Percentiles rank a stretch among this genome's conserved stretches.
phyloP scores from a whole-genome alignment of 2,329 filamentous ascomycete genomes.

The Chaetomium olivaceum region DNA sequence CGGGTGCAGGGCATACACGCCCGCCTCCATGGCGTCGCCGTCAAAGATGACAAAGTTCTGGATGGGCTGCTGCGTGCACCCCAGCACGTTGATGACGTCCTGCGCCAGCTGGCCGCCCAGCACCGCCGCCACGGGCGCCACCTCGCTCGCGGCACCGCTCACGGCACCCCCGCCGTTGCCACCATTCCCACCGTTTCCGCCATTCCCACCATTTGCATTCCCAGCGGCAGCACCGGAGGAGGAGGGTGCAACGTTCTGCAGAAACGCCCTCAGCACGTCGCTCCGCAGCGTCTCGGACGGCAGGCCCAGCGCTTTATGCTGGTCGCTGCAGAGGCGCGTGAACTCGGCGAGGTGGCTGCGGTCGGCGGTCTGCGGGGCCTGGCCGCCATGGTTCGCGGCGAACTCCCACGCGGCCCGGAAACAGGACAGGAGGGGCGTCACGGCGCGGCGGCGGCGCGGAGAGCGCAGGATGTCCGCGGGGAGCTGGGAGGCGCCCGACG shows the following conservation, averaged over 20 bases:
- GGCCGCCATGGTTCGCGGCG: conserved; percentile 57
- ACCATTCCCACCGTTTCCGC: neutral
- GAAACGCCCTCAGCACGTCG: conserved; percentile 77
- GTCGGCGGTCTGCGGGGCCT: conserved; percentile 56
- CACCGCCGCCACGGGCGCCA: conserved; percentile 84
- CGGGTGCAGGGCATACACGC: conserved; percentile 80
- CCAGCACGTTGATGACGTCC: conserved; percentile 95
- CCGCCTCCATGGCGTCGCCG: conserved; percentile 74
- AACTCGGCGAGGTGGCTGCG: conserved; percentile 71
- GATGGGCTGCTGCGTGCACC: conserved; percentile 86
- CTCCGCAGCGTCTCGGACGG: conserved; percentile 67
- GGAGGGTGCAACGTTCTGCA: conserved; percentile 66
- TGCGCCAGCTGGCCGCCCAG: conserved; percentile 89
- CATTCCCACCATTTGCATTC: neutral
- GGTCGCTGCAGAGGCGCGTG: conserved; percentile 73
- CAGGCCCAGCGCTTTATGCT: conserved; percentile 72
- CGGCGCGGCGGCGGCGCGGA: conserved; percentile 67
- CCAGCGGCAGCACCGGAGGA: neutral
- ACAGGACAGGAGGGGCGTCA: conserved; percentile 83
- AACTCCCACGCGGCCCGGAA: conserved; percentile 91
- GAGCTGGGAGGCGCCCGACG: conserved; percentile 73
- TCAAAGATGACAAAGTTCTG: conserved; percentile 95
- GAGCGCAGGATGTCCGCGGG: conserved; percentile 68
- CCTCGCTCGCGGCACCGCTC: conserved; percentile 54
- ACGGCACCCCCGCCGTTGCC: too few species aligned